Evolutionary conservation across 2,329 filamentous ascomycete genomes (phyloP).

Genomic region (Penicillium paneum): DNA sequence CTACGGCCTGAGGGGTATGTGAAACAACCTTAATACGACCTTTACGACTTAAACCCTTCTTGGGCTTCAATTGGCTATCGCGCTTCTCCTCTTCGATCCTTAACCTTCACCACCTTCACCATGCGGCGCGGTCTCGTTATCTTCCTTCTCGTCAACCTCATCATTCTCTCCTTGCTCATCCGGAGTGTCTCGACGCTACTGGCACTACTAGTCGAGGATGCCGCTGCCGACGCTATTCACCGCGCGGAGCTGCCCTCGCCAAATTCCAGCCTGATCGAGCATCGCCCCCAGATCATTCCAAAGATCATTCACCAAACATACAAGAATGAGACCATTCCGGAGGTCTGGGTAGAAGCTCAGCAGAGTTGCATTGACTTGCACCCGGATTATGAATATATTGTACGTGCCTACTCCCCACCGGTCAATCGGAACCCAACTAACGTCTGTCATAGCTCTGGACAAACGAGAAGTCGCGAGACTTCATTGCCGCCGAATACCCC

Average conservation of each 20-base stretch:
- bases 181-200: constrained; percentile 69
- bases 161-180: constrained; percentile 63
- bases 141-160: constrained; percentile 63
- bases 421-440: too few relatives aligned
- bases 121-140: constrained; percentile 62
- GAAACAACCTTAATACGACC: not conserved
- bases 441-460: constrained; percentile 65
- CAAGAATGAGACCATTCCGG: constrained; percentile 66
- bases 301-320: constrained; percentile 79
- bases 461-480: constrained; percentile 64
- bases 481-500: constrained; percentile 70
- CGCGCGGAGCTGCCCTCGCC: constrained; percentile 64
- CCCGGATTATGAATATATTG: constrained; percentile 70
- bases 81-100: not conserved
- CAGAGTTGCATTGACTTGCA: constrained; percentile 66
- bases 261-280: constrained; percentile 58
- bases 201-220: constrained; percentile 66
- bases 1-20: not conserved
- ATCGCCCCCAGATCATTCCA: constrained; percentile 61
- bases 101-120: constrained; percentile 25
- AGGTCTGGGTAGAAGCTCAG: constrained; percentile 63
- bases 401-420: too few relatives aligned
- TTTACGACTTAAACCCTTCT: not conserved
- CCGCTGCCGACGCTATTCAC: constrained; percentile 63
- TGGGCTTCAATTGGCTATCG: not conserved